Evolutionary conservation across 345 rosid species (phyloP).

Genomic region (Leavenworthia alabamica): DNA sequence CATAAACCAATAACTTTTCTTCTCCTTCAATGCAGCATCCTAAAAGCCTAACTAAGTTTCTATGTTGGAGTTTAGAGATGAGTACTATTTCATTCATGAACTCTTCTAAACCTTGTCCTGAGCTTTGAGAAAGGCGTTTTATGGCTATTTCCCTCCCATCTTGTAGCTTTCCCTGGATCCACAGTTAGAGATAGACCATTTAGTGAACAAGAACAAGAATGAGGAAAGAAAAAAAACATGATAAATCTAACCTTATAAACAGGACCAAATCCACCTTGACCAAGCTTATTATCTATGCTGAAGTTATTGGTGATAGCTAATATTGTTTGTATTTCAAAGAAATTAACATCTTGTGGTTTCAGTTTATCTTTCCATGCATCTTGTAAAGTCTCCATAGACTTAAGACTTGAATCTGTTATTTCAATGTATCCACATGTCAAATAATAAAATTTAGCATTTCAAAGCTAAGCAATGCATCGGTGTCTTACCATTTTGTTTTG

Average conservation of each 20-base stretch:
- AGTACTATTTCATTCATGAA: constrained; percentile 31
- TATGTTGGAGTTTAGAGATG: constrained; percentile 34
- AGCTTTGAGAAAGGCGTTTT: constrained; percentile 28
- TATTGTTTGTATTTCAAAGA: constrained; percentile 29
- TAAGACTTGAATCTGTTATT: constrained; percentile 9
- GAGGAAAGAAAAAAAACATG: background rate
- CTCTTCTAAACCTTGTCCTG: constrained; percentile 32
- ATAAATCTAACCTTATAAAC: constrained; percentile 22
- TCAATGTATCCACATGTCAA: constrained; percentile 7
- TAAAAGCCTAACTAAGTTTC: constrained; percentile 30
- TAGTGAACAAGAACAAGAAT: background rate
- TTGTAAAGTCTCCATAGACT: background rate
- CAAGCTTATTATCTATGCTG: constrained; percentile 27
- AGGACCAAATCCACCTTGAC: constrained; percentile 35
- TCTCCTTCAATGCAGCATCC: constrained; percentile 36
- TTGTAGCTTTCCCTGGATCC: constrained; percentile 24
- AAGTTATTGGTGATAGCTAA: constrained; percentile 25
- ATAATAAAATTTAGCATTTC: background rate
- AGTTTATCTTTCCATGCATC: constrained; percentile 26
- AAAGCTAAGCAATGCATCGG: constrained; percentile 1
- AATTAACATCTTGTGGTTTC: constrained; percentile 20
- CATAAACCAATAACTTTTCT: constrained; percentile 31
- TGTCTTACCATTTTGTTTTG: constrained; percentile 14
- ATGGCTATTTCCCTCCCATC: constrained; percentile 32
- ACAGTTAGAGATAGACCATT: background rate